Base-by-base conservation (phyloP, 768 basidiomycete genomes). In the Lentinula boryana region DNA sequence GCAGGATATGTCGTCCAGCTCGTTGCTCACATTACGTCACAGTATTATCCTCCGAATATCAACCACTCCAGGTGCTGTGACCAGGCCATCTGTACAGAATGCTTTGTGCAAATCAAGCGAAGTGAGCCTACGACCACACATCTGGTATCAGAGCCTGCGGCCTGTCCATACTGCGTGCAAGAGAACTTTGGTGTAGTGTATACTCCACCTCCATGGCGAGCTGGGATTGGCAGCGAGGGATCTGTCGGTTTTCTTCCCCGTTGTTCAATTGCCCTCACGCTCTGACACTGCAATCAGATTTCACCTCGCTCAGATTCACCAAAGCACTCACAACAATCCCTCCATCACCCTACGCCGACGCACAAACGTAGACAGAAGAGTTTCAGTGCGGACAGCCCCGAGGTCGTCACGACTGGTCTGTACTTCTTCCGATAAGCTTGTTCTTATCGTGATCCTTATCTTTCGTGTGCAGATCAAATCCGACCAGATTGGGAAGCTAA, bases 401-500 rank as follows among this genome's bases (percentile, higher is more conserved):
- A 95, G 60, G 95, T 98, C 32, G 95, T 97, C 51, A 92, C 93
- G 32, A 93, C 86, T 62, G 94, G 94, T 92, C 62, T 63, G 83
- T 38, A 54, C 32, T 10, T 52, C 51, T 16, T 51, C 33, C 10
- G 41, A 7, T 64, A 56, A 35, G 63, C 44, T 41, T 61, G 23
- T n/a, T 41, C 52, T 35, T 62, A 44, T 60, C 31, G 59, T 64
- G 57, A 60, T 66, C 51, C 2, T 49, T 41, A 56, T 56, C 23
- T 56, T 51, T 36, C 16, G 38, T 60, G 61, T 18, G 57, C 65
- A 96, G 97, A 99, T 77, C 89, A 94, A 74, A 95, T 98, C 62
- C 89, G 95, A 57, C 96, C 97, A 1, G 96, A 98, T 72, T 98
- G 97, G 97, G 95, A 98, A 77, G 84, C 88, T 46, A 98, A 98